Base-by-base conservation (phyloP, 148 eudicot genomes). In the Nepenthes gracilis region DNA sequence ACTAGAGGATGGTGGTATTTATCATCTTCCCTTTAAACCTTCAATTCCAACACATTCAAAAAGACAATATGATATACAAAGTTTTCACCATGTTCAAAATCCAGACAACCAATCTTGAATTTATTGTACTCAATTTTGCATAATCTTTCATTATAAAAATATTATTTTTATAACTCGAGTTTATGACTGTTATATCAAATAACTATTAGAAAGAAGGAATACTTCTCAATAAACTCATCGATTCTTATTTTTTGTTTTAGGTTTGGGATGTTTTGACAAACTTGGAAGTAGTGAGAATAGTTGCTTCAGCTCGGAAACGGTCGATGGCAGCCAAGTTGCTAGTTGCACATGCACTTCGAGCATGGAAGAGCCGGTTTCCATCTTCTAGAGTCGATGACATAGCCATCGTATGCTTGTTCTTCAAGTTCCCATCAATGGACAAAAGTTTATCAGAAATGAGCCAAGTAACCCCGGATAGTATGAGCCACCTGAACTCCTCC, bases 251-350 rank as follows among this genome's bases (percentile, higher is more conserved):
- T 37, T 35, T 61, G 34, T 58, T 64, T 5, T 59, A 90, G 97
- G 59, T 88, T 43, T 91, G 97, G 97, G 97, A 92, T 62, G 97
- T 76, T n/a, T 58, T 92, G 55, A 71, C 93, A 55, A 92, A 92
- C 75, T 51, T 75, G 14, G 96, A 88, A 49, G 97, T 88, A 9
- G 60, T 88, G 40, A 72, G 74, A 50, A 82, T 85, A 15, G 81
- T 92, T 36, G 72, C 81, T 45, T 78, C 88, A 43, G 80, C 86
- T 14, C 85, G 66, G 58, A 83, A 73, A 47, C 67, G 96, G 58
- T 83, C 94, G 1, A 54, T 62, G 64, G 90, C 96, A 2, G 96
- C 97, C 4, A 88, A 77, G 70, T 57, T 80, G 55, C 51, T 92
- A 38, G 82, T 84, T 5, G 66, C 73, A 2, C 75, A 74, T 2